Evolutionary conservation across 2,329 filamentous ascomycete species (phyloP).

Genomic region (Cyanodermella asteris): DNA sequence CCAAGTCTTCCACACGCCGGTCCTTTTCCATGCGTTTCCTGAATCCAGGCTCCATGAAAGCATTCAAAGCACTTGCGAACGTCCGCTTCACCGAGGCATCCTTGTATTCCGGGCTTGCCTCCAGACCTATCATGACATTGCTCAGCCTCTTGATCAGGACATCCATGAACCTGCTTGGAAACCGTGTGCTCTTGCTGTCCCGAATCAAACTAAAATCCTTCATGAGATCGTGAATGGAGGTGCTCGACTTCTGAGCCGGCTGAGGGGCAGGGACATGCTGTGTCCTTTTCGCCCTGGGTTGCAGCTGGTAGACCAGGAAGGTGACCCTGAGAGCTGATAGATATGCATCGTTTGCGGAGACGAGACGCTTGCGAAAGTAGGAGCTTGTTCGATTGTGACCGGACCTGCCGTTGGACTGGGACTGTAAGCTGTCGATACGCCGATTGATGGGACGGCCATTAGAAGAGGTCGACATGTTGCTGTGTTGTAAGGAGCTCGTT

Average conservation of each 20-base stretch:
- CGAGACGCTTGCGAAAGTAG: slow-evolving; percentile 18
- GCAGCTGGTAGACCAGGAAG: slow-evolving; percentile 79
- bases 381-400: slow-evolving; percentile 20
- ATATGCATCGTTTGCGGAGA: slow-evolving; percentile 57
- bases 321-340: slow-evolving; percentile 76
- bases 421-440: slow-evolving; percentile 24
- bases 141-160: slow-evolving; percentile 59
- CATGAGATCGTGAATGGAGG: slow-evolving; percentile 58
- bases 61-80: slow-evolving; percentile 84
- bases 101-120: slow-evolving; percentile 69
- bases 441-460: slow-evolving; percentile 23
- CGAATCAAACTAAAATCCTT: slow-evolving; percentile 57
- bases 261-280: slow-evolving; percentile 54
- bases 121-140: slow-evolving; percentile 58
- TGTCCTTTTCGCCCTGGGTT: slow-evolving; percentile 72
- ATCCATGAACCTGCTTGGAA: slow-evolving; percentile 49
- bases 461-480: slow-evolving; percentile 29
- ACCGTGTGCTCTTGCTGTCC: slow-evolving; percentile 46
- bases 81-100: slow-evolving; percentile 81
- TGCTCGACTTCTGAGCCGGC: slow-evolving; percentile 45
- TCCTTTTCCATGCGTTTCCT: slow-evolving; percentile 87
- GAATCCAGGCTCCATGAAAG: slow-evolving; percentile 73
- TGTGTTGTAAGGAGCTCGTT: too few relatives aligned
- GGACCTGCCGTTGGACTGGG: slow-evolving; percentile 16
- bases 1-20: slow-evolving; percentile 71